A percentile compares a stretch with the other conserved stretches of the same genome.
Conservation (phyloP, 1,284 basidiomycete genomes). For the Ganoderma multipileum region DNA sequence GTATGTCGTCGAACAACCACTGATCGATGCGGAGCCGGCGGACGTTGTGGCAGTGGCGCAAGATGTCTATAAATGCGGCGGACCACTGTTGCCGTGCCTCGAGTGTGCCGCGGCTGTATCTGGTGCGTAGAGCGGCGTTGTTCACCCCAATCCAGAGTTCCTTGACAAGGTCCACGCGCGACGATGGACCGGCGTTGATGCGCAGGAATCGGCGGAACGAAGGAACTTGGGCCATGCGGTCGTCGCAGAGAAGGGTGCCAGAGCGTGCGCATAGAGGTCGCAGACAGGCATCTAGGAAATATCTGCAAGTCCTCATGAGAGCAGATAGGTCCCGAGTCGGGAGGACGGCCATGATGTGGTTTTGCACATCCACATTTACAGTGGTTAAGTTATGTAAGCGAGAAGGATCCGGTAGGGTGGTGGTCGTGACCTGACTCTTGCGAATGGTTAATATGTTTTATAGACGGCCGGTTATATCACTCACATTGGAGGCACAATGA, state of each 20-base stretch:
- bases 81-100: background rate
- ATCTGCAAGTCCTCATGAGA: background rate
- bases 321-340: background rate
- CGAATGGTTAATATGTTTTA: too few species aligned
- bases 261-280: background rate
- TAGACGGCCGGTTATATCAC: background rate
- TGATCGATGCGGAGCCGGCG: background rate
- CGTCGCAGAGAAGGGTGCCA: background rate
- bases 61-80: background rate
- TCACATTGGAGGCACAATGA: background rate
- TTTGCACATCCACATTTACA: constrained; percentile 8
- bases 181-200: background rate
- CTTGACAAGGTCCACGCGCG: background rate
- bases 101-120: background rate
- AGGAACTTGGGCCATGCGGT: background rate
- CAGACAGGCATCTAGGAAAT: background rate
- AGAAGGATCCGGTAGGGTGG: too few species aligned
- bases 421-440: too few species aligned
- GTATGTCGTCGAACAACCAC: background rate
- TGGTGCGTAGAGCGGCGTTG: background rate
- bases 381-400: background rate
- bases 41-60: background rate
- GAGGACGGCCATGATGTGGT: constrained; percentile 1
- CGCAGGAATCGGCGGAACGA: constrained; percentile 2
- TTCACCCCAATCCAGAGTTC: background rate